Evolutionary conservation across 345 rosid species (phyloP), one percentile per base, ranked within the genome.

Genomic region (Gossypium ekmanianum): DNA sequence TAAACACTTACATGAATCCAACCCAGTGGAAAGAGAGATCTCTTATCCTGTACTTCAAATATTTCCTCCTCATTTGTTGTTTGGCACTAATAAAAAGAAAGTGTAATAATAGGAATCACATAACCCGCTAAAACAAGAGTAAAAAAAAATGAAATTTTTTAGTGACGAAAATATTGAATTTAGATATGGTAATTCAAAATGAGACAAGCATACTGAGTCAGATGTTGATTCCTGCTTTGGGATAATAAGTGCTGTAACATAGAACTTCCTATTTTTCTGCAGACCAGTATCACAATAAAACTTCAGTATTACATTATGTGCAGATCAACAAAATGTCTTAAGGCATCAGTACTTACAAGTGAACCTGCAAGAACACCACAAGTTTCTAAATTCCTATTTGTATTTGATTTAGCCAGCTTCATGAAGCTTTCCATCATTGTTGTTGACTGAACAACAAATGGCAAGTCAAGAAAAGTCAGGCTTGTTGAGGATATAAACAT

Each of bases 141-240:
- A 56, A 8, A 75, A 75, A 45, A 26, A 56, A 22, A 54, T 16
- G 7, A 47, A 43, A 45, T 24, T 44, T 26, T 18, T 14, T 41
- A 55, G 41, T 24, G 59, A 41, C 61, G 24, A 45, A 45, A 67
- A 39, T 44, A 18, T 44, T 66, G 24, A 45, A 66, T 72, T 80
- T 50, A 71, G 45, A 65, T 5, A 18, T 58, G 55, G 12, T 65
- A 24, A 61, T 67, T 41, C 16, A 66, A 7, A 74, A 71, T 50
- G 61, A 48, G 61, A 77, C 70, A 76, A 57, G 12, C 89, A 80
- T 90, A 95, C 99, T 8, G 99, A 87, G 84, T 91, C 85, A 48
- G 99, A 88, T 61, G 99, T 93, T 45, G 96, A 91, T 80, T 95
- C 97, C 77, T 95, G 99, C 85, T 95, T 95, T 14, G 98, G 99